Conservation (phyloP, 345 rosid species). For the Eucalyptus sp. region DNA sequence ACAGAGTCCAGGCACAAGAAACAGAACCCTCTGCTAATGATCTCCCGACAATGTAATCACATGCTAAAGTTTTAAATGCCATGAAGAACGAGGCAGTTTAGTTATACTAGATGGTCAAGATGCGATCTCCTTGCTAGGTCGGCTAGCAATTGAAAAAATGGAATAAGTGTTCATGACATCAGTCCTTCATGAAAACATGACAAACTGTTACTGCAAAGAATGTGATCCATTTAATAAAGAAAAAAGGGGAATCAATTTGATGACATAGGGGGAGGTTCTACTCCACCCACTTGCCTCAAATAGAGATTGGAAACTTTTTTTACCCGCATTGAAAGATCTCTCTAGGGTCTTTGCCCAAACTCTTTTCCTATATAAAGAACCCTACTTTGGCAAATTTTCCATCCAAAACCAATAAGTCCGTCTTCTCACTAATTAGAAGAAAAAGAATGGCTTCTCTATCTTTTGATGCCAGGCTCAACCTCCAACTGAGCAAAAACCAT, state of each 20-base stretch:
- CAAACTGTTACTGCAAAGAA: neutral
- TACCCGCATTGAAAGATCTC: neutral
- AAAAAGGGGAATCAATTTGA: slow-evolving; percentile 3
- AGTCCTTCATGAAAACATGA: neutral
- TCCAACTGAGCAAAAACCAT: slow-evolving; percentile 8
- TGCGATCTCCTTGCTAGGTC: neutral
- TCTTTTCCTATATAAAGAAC: slow-evolving; percentile 8
- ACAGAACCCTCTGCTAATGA: neutral
- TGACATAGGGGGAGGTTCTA: neutral
- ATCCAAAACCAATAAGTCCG: neutral
- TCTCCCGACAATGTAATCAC: neutral
- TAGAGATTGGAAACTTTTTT: neutral
- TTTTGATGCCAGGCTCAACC: slow-evolving; percentile 11
- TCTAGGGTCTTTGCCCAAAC: neutral
- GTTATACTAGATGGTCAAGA: neutral
- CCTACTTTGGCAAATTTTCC: neutral
- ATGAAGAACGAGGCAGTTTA: neutral
- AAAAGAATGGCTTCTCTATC: slow-evolving; percentile 35
- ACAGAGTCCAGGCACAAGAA: neutral
- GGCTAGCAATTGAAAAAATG: neutral
- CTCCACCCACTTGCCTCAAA: neutral
- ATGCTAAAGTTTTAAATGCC: neutral
- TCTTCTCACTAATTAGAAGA: neutral
- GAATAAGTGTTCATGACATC: neutral
- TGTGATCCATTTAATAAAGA: neutral